A percentile compares a stretch with the other conserved stretches of the same genome.
Conservation (phyloP, 1,139 yeast species). For the Sugiyamaella pinicola region DNA sequence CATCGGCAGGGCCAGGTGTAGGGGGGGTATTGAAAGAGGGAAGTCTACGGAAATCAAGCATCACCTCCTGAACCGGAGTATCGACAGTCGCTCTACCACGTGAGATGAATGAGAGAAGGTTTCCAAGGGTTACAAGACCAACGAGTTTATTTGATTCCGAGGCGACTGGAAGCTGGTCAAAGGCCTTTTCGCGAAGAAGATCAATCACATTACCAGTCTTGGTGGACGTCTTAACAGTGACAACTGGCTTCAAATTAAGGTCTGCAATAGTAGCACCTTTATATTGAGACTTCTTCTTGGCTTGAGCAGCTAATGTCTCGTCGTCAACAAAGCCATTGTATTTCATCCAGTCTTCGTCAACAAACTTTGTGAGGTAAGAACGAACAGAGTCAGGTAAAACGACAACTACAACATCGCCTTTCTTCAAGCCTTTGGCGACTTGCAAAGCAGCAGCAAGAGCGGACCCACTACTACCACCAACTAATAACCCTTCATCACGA, state of each 20-base stretch:
- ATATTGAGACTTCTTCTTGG: conserved; percentile 50
- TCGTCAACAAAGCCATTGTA: conserved; percentile 70
- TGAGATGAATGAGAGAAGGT: conserved; percentile 67
- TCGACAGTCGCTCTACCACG: conserved; percentile 62
- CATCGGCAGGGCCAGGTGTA: conserved; percentile 29
- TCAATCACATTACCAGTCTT: conserved; percentile 68
- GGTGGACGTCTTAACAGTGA: conserved; percentile 66
- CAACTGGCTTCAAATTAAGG: conserved; percentile 79
- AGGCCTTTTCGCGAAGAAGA: conserved; percentile 72
- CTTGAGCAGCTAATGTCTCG: conserved; percentile 46
- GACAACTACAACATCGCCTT: conserved; percentile 75
- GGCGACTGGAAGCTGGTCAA: conserved; percentile 84
- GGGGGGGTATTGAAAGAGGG: conserved; percentile 47
- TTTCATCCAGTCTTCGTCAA: conserved; percentile 91
- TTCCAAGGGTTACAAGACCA: conserved; percentile 78
- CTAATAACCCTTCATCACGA: conserved; percentile 81
- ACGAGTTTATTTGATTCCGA: conserved; percentile 61
- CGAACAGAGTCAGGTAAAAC: conserved; percentile 87
- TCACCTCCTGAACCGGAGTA: conserved; percentile 62
- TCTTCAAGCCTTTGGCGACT: conserved; percentile 69
- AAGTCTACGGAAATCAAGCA: conserved; percentile 74
- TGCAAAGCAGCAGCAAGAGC: conserved; percentile 80
- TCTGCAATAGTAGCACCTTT: conserved; percentile 67
- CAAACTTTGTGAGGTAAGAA: conserved; percentile 84
- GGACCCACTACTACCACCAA: conserved; percentile 87